phyloP scores from a whole-genome alignment of 306 rosid species.

The Hippophae gyantsensis region DNA sequence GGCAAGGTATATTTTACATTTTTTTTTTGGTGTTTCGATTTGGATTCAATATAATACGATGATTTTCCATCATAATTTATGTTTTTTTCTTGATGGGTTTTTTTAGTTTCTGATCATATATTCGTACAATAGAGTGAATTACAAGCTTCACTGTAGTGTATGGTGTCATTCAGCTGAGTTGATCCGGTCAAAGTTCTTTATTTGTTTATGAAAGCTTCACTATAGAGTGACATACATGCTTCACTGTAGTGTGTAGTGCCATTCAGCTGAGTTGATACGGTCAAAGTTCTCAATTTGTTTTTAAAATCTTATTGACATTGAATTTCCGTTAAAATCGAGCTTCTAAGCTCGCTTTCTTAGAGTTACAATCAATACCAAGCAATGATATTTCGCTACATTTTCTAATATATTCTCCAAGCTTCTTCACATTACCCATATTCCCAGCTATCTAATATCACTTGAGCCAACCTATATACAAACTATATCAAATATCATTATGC shows the following conservation, averaged over 20 bases:
- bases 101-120: neutral
- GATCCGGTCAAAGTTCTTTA: slow-evolving; percentile 4
- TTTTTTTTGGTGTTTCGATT: neutral
- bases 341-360: no score
- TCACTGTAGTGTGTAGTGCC: neutral
- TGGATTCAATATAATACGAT: neutral
- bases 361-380: no score
- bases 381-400: no score
- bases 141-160: neutral
- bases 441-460: no score
- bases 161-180: neutral
- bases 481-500: no score
- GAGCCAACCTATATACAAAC: no score
- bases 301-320: neutral
- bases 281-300: neutral
- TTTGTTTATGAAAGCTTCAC: neutral
- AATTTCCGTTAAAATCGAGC: neutral
- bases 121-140: neutral
- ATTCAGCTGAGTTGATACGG: slow-evolving; percentile 5
- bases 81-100: slow-evolving; percentile 7
- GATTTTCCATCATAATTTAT: slow-evolving; percentile 5
- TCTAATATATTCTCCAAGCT: no score
- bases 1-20: slow-evolving; percentile 45
- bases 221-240: neutral
- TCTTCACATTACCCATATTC: no score